phyloP scores from a whole-genome alignment of 805 yeast genomes.

The Lipomyces spencermartinsiae region DNA sequence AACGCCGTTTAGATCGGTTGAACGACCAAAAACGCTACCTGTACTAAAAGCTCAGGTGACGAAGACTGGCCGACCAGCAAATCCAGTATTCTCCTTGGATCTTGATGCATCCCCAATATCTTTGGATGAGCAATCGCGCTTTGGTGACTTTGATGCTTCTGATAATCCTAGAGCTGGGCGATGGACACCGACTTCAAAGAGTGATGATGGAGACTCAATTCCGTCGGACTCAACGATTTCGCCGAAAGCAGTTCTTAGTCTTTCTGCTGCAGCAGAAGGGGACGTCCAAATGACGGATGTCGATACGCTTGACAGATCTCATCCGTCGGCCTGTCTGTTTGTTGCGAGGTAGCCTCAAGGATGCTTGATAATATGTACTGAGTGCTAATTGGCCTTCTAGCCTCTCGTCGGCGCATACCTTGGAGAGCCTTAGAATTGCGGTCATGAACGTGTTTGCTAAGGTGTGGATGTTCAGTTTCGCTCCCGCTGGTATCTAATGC shows the following conservation, averaged over 20 bases:
- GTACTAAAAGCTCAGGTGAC: neutral
- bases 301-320: conserved; percentile 23
- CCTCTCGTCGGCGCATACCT: conserved; percentile 31
- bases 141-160: neutral
- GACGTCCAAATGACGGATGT: conserved; percentile 9
- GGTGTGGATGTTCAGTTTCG: conserved; percentile 13
- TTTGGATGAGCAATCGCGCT: neutral
- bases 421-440: conserved; percentile 31
- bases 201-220: conserved; percentile 8
- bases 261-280: neutral
- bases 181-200: conserved; percentile 5
- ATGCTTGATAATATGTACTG: neutral
- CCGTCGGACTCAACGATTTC: neutral
- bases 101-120: conserved; percentile 3
- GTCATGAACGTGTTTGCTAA: conserved; percentile 25
- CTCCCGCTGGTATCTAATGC: neutral
- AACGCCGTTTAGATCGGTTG: conserved; percentile 28
- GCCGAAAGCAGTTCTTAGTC: neutral
- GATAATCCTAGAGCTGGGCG: neutral
- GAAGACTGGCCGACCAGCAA: neutral
- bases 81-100: conserved; percentile 21
- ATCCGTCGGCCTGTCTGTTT: conserved; percentile 38
- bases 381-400: conserved; percentile 9
- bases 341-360: conserved; percentile 29
- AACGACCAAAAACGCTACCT: conserved; percentile 12